Conservation (phyloP, 441 rosid species). For the Erysimum cheiri region DNA sequence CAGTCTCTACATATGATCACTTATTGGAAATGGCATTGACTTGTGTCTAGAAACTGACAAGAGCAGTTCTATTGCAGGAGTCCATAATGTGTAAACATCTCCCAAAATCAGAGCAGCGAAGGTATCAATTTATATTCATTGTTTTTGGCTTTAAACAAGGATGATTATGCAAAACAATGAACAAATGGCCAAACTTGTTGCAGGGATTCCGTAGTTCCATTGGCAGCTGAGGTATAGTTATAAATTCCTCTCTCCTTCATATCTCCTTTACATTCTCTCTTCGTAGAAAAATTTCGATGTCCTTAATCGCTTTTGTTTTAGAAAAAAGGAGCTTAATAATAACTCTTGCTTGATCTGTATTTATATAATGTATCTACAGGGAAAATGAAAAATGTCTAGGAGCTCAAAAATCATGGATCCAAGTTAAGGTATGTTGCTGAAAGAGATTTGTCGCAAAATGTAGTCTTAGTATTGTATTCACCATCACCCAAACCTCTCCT, state of each 20-base stretch:
- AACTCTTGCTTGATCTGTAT: not conserved
- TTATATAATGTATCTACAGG: conserved; percentile 15
- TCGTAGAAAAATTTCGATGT: not conserved
- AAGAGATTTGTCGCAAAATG: conserved; percentile 7
- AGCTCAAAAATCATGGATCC: conserved; percentile 23
- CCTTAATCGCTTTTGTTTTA: not conserved
- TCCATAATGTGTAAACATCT: conserved; percentile 80
- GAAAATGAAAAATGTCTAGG: conserved; percentile 12
- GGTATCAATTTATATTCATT: conserved; percentile 44
- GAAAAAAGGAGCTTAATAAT: not conserved
- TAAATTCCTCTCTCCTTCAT: not conserved
- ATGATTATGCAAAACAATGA: not conserved
- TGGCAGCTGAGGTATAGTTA: conserved; percentile 36
- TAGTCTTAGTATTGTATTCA: conserved; percentile 24
- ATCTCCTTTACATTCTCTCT: not conserved
- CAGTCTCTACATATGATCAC: conserved; percentile 2
- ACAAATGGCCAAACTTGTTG: conserved; percentile 20
- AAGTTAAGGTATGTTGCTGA: conserved; percentile 14
- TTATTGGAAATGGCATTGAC: not conserved
- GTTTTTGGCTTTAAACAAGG: conserved; percentile 2
- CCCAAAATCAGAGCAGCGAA: conserved; percentile 69
- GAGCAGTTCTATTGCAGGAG: conserved; percentile 54
- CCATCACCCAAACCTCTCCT: conserved; percentile 14
- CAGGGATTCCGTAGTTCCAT: conserved; percentile 31
- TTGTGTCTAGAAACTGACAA: conserved; percentile 1